Base-by-base conservation (phyloP, 371 early-diverging fungal species). In the Dinochytrium kinnereticum region DNA sequence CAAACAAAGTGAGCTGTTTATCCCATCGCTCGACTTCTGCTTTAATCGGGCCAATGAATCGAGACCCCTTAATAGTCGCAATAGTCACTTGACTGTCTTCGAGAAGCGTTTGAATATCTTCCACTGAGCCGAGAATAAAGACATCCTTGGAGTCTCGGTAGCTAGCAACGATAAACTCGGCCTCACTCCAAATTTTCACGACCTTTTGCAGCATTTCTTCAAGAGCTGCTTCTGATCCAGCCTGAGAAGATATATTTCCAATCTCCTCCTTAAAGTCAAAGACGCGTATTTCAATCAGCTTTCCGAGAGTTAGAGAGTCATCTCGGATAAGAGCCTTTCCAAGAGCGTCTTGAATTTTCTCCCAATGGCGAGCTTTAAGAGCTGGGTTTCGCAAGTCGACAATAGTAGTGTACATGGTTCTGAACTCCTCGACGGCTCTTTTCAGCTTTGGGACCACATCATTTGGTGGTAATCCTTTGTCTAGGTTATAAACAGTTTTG, bases 401-500 rank as follows among this genome's bases (percentile, higher is more conserved):
- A 55, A 89, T 89, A 0, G 87, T 87, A 1, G 83, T 75, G 57
- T 86, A 86, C 78, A 86, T 85, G n/a, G 49, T 36, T 28, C 87
- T 75, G 66, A 80, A 87, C 59, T 84, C 82, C 34, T 89, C 87
- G 5, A 89, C 86, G 80, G 82, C 80, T 2, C 70, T 59, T 71
- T 87, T 87, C 26, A 89, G 80, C 44, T 81, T 75, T 1, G 89
- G 89, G 17, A 89, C 87, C 28, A 89, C 87, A 33, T 89, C 89
- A 70, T 89, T 89, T 3, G 89, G 89, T 13, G 89, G 89, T 15
- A 89, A 72, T 1, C 87, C 87, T 67, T 89, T 89, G 74, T 89
- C 88, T 24, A 89, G 80, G 28, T 72, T 75, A 72, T 86, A 86
- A 2, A 86, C 85, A 3, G 75, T 81, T 66, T 89, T 89, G 36